Base-by-base conservation (phyloP, 768 basidiomycete genomes). In the Jaapia argillacea region DNA sequence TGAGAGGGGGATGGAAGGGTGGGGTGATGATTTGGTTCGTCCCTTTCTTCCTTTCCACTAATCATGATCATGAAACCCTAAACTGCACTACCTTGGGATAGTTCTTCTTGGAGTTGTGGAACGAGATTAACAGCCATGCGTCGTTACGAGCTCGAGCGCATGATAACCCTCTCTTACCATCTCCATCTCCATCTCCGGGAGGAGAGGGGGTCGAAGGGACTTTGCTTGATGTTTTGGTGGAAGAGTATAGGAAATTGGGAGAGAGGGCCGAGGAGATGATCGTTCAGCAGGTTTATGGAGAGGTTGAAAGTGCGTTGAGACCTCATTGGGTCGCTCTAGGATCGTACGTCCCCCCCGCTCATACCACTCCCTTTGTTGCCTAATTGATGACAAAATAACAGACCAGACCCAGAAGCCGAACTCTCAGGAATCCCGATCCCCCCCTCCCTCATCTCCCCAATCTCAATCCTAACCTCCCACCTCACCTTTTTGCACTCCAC, bases 91-190 rank as follows among this genome's bases (percentile, higher is more conserved):
- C 31, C 16, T 10, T 16, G 31, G 31, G 10, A 22, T 54, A 96
- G 92, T 92, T 91, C 63, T 97, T 94, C 68, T 66, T 99, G 13
- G 88, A 96, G 58, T 62, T 99, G 24, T 91, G 85, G 83, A 64
- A 75, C 10, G 87, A 89, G 52, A 86, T 92, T 51, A 77, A 75
- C 48, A 72, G 64, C 33, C 70, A 73, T 24, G 67, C 74, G 3
- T 65, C 69, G 21, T 65, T 89, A 10, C 79, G 81, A 18, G 63
- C 67, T n/a, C 68, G 67, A 46, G 74, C 71, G 6, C 62, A 71
- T 47, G 64, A 62, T 10, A 71, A 68, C 24, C 49, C 70, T 4
- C 68, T 75, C 4, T 58, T 85, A 24, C 79, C 83, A 1, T 62
- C 68, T 47, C 58, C 52, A 16, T 52, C 54, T 4, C 62, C 67